These are phyloP conservation scores for Epichloe sylvatica DNA, from an alignment of 2,329 filamentous ascomycete species.

Conservation along the genomic window DNA sequence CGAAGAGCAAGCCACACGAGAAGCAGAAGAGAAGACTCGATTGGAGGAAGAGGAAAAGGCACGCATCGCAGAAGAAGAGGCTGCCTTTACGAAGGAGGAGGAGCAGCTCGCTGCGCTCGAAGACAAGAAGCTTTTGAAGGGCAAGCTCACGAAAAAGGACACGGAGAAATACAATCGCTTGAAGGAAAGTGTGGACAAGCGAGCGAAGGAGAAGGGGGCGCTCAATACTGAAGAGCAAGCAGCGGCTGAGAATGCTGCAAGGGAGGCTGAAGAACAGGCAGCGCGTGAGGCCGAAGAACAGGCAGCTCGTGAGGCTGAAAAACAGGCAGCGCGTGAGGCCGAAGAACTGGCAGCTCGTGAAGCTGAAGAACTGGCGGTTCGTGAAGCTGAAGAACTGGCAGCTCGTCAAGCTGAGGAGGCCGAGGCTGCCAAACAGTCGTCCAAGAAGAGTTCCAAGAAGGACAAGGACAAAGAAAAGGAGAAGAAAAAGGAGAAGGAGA, in stretches of 20 bases:
- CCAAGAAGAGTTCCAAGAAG: slow-evolving; percentile 25
- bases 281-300: slow-evolving; percentile 9
- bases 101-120: slow-evolving; percentile 27
- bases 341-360: slow-evolving; percentile 18
- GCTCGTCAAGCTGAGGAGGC: slow-evolving; percentile 22
- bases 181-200: slow-evolving; percentile 19
- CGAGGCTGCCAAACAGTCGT: slow-evolving; percentile 21
- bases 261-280: slow-evolving; percentile 15
- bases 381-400: slow-evolving; percentile 28
- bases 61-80: slow-evolving; percentile 13
- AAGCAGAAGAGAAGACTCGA: slow-evolving; percentile 18
- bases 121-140: slow-evolving; percentile 36
- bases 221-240: slow-evolving; percentile 15
- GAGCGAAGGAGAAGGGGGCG: slow-evolving; percentile 19
- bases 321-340: slow-evolving; percentile 14
- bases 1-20: slow-evolving; percentile 17
- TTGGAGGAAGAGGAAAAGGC: slow-evolving; percentile 14
- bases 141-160: slow-evolving; percentile 30
- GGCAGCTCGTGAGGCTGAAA: slow-evolving; percentile 8
- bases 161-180: slow-evolving; percentile 29
- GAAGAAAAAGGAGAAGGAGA: slow-evolving; percentile 10
- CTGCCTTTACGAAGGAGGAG: slow-evolving; percentile 17
- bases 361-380: slow-evolving; percentile 26
- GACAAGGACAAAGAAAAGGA: slow-evolving; percentile 15
- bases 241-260: slow-evolving; percentile 25